Conservation (phyloP, 2,329 filamentous ascomycete species). For the Pleomassaria siparia region DNA sequence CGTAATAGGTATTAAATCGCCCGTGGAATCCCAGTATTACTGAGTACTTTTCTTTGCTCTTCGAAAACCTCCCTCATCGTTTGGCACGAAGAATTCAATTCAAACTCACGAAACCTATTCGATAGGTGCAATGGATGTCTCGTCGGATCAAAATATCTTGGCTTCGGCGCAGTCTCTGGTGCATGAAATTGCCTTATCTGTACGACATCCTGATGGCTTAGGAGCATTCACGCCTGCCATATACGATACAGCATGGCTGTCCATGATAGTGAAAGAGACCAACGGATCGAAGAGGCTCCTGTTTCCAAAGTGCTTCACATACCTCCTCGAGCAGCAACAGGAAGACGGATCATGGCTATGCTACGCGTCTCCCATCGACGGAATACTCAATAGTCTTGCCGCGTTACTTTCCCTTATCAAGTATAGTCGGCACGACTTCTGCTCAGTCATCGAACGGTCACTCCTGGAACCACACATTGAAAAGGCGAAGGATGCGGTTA, state of each 20-base stretch:
- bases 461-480: background rate
- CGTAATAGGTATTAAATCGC: too few species aligned
- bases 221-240: background rate
- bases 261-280: background rate
- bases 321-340: background rate
- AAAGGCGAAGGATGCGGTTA: background rate
- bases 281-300: background rate
- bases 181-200: too few species aligned
- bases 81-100: too few species aligned
- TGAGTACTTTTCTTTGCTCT: too few species aligned
- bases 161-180: too few species aligned
- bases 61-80: too few species aligned
- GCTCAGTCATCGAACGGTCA: background rate
- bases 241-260: constrained; percentile 2
- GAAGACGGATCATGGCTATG: background rate
- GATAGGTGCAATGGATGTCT: too few species aligned
- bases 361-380: constrained; percentile 1
- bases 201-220: too few species aligned
- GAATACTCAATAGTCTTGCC: constrained; percentile 10
- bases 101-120: too few species aligned
- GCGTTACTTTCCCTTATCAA: constrained; percentile 8
- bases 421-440: background rate
- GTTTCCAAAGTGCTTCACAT: background rate
- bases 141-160: too few species aligned
- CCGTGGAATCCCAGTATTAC: too few species aligned